These are phyloP conservation scores for Lipomyces spencermartinsiae DNA, from an alignment of 805 yeast genomes.

Conservation along the genomic window DNA sequence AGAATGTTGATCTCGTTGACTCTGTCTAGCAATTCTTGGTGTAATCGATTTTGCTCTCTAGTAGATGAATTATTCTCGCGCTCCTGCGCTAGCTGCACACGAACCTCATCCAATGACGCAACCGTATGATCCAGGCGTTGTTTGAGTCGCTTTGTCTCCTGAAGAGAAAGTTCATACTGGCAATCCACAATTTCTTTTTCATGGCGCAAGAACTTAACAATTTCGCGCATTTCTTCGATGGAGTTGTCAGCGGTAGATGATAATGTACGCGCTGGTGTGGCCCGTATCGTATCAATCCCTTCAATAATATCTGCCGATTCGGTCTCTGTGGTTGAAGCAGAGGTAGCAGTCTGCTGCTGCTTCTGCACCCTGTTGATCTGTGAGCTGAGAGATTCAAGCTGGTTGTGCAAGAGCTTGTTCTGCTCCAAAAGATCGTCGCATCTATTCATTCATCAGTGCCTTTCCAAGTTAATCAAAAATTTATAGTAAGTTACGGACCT, in stretches of 20 bases:
- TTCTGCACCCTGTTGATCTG: constrained; percentile 34
- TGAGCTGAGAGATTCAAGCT: constrained; percentile 56
- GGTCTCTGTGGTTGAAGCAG: constrained; percentile 7
- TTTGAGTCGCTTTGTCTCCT: constrained; percentile 62
- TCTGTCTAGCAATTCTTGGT: constrained; percentile 57
- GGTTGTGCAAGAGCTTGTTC: constrained; percentile 69
- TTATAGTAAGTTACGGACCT: constrained; percentile 42
- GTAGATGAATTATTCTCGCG: constrained; percentile 23
- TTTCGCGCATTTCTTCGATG: constrained; percentile 52
- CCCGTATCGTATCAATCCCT: constrained; percentile 13
- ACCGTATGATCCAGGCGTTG: constrained; percentile 56
- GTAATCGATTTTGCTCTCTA: constrained; percentile 46
- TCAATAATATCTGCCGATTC: constrained; percentile 7
- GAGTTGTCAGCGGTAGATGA: constrained; percentile 21
- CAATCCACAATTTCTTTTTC: constrained; percentile 75
- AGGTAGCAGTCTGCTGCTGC: constrained; percentile 10
- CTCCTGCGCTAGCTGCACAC: constrained; percentile 55
- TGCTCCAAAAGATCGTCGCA: constrained; percentile 68
- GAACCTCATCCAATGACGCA: constrained; percentile 59
- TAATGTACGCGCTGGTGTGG: background rate
- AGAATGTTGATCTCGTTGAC: constrained; percentile 66
- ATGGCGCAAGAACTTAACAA: constrained; percentile 68
- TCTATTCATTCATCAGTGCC: constrained; percentile 13
- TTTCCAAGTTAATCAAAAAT: background rate
- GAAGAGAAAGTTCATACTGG: constrained; percentile 58